phyloP scores from a whole-genome alignment of 2,329 filamentous ascomycete species.

The Ampelomyces quisqualis region DNA sequence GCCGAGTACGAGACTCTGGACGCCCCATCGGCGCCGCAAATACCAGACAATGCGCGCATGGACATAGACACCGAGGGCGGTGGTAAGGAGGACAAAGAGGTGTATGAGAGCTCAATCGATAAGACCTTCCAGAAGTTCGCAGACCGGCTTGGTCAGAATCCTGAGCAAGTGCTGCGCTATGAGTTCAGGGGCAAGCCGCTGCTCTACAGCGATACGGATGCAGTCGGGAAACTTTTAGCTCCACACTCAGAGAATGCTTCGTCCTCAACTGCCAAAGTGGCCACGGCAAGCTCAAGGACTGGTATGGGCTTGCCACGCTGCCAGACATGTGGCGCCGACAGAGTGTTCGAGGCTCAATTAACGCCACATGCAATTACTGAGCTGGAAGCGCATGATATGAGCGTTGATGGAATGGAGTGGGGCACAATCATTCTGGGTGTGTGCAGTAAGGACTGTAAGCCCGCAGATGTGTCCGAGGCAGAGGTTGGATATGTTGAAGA shows the following conservation, averaged over 20 bases:
- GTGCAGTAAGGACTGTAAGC: conserved; percentile 76
- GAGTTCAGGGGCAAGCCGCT: conserved; percentile 56
- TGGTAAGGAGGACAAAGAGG: conserved; percentile 49
- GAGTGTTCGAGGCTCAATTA: conserved; percentile 89
- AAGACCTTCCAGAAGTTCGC: conserved; percentile 55
- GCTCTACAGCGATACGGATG: conserved; percentile 77
- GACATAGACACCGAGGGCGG: conserved; percentile 41
- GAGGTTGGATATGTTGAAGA: conserved; percentile 83
- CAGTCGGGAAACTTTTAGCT: conserved; percentile 65
- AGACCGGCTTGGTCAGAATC: conserved; percentile 53
- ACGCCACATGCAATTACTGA: conserved; percentile 87
- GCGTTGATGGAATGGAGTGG: conserved; percentile 91
- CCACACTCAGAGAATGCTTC: conserved; percentile 31
- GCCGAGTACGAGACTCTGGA: conserved; percentile 91
- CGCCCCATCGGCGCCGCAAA: conserved; percentile 51
- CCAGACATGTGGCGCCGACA: conserved; percentile 68
- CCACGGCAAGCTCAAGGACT: conserved; percentile 22
- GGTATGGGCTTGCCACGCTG: conserved; percentile 68
- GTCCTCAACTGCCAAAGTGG: conserved; percentile 33
- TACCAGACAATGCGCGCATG: conserved; percentile 51
- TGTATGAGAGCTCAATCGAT: conserved; percentile 53
- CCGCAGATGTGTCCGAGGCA: conserved; percentile 58
- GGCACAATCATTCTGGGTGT: conserved; percentile 86
- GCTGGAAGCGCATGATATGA: conserved; percentile 72
- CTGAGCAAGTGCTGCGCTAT: conserved; percentile 54